Percentiles rank a stretch among this genome's conserved stretches.
phyloP scores from a whole-genome alignment of 352 stramenopile genomes.

The Phytopythium cucurbitacearum region DNA sequence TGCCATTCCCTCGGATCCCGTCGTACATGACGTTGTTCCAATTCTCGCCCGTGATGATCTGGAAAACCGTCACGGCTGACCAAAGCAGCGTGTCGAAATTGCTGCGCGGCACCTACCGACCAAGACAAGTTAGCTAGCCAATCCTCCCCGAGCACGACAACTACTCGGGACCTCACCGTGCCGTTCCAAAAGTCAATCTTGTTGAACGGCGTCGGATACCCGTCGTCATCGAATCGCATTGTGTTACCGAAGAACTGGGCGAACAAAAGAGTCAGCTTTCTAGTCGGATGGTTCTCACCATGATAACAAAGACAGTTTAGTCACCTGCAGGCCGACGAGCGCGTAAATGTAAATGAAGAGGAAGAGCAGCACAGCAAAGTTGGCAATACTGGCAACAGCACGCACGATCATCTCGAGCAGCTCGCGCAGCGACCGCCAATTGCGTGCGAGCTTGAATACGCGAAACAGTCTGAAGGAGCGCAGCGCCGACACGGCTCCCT shows the following conservation, averaged over 20 bases:
- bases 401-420: slow-evolving; percentile 88
- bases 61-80: slow-evolving; percentile 86
- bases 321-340: slow-evolving; percentile 84
- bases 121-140: not conserved
- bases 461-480: slow-evolving; percentile 89
- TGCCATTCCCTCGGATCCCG: slow-evolving; percentile 75
- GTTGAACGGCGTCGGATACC: slow-evolving; percentile 40
- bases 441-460: slow-evolving; percentile 93
- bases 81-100: slow-evolving; percentile 90
- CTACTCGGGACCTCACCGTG: slow-evolving; percentile 13
- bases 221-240: slow-evolving; percentile 88
- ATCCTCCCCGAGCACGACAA: slow-evolving; percentile 1
- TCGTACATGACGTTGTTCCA: slow-evolving; percentile 95
- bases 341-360: slow-evolving; percentile 96
- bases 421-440: slow-evolving; percentile 90
- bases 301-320: not conserved
- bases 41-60: slow-evolving; percentile 94
- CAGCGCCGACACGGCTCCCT: slow-evolving; percentile 77
- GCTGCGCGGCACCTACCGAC: slow-evolving; percentile 45
- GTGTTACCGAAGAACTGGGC: slow-evolving; percentile 92
- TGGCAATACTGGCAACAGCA: slow-evolving; percentile 90
- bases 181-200: slow-evolving; percentile 60
- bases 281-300: not conserved
- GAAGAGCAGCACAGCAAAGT: slow-evolving; percentile 93
- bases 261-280: not conserved